Evolutionary conservation across 306 rosid genomes (phyloP).

Genomic region (Astragalus membranaceus): DNA sequence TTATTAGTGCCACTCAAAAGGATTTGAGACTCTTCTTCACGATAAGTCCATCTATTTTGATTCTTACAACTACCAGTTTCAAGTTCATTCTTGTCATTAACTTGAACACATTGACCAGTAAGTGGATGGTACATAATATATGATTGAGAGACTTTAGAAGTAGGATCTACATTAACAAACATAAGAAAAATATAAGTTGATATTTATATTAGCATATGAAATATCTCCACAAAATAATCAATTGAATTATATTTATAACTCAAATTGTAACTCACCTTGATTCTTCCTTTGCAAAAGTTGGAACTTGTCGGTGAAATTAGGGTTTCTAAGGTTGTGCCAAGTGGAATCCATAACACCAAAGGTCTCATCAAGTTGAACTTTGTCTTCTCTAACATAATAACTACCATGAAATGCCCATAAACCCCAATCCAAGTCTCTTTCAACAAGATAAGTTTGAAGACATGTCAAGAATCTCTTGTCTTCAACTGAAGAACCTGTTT

Average conservation of each 20-base stretch:
- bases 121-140: conserved; percentile 36
- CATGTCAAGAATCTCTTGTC: conserved; percentile 51
- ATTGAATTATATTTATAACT: background rate
- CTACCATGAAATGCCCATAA: conserved; percentile 51
- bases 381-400: conserved; percentile 35
- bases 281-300: conserved; percentile 34
- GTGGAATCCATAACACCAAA: conserved; percentile 42
- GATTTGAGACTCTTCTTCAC: background rate
- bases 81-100: conserved; percentile 30
- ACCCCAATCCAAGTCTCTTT: conserved; percentile 53
- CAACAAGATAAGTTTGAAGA: conserved; percentile 45
- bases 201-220: background rate
- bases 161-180: conserved; percentile 38
- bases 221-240: background rate
- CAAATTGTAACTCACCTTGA: conserved; percentile 24
- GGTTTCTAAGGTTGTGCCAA: conserved; percentile 31
- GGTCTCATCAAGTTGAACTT: conserved; percentile 22
- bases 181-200: background rate
- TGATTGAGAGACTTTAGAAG: conserved; percentile 9
- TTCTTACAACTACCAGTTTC: conserved; percentile 31
- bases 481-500: background rate
- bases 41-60: conserved; percentile 26
- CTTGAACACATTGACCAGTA: conserved; percentile 35
- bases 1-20: background rate
- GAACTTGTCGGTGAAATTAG: conserved; percentile 30